Percentiles rank a stretch among this genome's conserved stretches.
phyloP scores from a whole-genome alignment of 2,329 filamentous ascomycete genomes.

The Aspergillus pseudoglaucus region DNA sequence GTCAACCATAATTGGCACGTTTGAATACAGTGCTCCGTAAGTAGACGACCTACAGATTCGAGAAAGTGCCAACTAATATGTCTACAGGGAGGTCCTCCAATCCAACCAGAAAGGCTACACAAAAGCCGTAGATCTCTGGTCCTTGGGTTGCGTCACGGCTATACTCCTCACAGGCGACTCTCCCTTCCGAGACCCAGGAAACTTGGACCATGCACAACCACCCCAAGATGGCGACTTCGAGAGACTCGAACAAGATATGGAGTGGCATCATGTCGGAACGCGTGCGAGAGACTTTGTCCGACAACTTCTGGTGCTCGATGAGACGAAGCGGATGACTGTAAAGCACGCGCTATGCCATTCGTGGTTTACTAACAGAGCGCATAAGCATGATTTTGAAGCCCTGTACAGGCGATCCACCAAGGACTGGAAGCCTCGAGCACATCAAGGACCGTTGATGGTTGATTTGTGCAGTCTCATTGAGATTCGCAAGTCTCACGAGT shows the following conservation, averaged over 20 bases:
- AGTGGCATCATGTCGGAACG: constrained; percentile 38
- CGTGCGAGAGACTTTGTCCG: constrained; percentile 50
- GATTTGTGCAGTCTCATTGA: constrained; percentile 5
- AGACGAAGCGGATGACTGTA: constrained; percentile 45
- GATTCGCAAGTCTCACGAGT: neutral
- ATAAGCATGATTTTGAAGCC: constrained; percentile 42
- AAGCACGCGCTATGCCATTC: constrained; percentile 47
- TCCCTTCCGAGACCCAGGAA: constrained; percentile 38
- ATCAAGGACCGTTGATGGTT: constrained; percentile 6
- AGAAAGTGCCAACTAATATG: neutral
- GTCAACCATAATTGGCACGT: constrained; percentile 50
- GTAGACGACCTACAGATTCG: constrained; percentile 18
- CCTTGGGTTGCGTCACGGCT: constrained; percentile 50
- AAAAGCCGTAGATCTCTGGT: constrained; percentile 57
- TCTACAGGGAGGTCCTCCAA: constrained; percentile 20
- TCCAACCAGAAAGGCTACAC: constrained; percentile 43
- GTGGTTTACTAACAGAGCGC: constrained; percentile 51
- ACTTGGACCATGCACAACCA: constrained; percentile 20
- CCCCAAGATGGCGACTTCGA: constrained; percentile 38
- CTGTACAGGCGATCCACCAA: constrained; percentile 45
- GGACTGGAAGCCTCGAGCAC: constrained; percentile 44
- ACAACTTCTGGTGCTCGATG: constrained; percentile 46
- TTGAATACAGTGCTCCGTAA: constrained; percentile 54
- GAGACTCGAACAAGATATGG: constrained; percentile 36
- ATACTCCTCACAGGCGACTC: constrained; percentile 47